Base-by-base conservation (phyloP, 768 basidiomycete genomes). In the Podaxis rugospora region DNA sequence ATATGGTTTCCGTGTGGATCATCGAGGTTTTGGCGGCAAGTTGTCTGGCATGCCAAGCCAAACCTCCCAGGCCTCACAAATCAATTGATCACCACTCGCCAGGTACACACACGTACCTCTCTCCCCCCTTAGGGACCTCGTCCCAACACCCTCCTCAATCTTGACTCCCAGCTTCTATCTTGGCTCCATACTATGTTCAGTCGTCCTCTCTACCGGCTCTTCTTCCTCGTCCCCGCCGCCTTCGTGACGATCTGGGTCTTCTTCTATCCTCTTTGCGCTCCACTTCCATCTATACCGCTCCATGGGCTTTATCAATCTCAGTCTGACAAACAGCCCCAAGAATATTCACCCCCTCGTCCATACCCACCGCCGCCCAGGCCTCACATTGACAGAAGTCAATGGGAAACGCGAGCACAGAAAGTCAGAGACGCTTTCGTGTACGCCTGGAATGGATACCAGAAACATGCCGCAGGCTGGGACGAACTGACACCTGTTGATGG, bases 381-480 rank as follows among this genome's bases (percentile, higher is more conserved):
- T 37, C 18, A 39, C 35, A 23, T 21, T n/a, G 14, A 40, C 14
- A 47, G 28, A 0, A 27, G 10, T 23, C 23, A 51, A 37, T 88
- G 86, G 87, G 72, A 75, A 1, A 66, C 67, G 5, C 78, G 86
- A 36, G 85, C 87, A 2, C 70, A 76, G 6, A 75, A 74, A 47
- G 88, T 89, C 36, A 81, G 80, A 64, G 66, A 74, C 2, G 85
- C 86, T 0, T 89, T 88, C 70, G 62, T 81, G 40, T 82, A 88
- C 66, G 87, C 87, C 1, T 90, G 86, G 62, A 67, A 69, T 1
- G 82, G 80, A 11, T 89, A 89, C 64, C 71, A 77, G 65, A 69
- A 66, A 9, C 67, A 79, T 64, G 87, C 87, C 0, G 73, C 75
- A 4, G 81, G 83, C 9, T 72, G 76, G 25, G 88, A 90, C 61